Conservation (phyloP, 352 stramenopile genomes). For the Phytopythium sindhum region DNA sequence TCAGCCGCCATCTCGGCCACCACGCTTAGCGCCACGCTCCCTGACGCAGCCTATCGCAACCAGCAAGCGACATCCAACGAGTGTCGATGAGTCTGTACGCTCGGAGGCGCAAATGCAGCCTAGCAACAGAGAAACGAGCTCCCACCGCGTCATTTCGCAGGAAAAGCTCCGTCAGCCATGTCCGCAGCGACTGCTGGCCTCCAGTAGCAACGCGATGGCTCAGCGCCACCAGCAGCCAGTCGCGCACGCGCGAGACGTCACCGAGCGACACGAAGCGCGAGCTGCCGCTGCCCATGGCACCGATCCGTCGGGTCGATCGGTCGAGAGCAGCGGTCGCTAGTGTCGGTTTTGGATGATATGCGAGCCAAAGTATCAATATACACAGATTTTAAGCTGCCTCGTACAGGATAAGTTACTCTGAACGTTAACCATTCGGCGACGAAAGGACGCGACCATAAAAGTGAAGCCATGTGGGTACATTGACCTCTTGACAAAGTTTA, state of each 20-base stretch:
- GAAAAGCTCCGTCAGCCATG: conserved; percentile 17
- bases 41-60: background rate
- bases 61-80: background rate
- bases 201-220: conserved; percentile 10
- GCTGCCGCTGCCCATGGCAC: conserved; percentile 21
- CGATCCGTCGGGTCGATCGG: background rate
- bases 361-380: background rate
- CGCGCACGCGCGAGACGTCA: conserved; percentile 22
- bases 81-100: background rate
- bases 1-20: background rate
- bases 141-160: conserved; percentile 31
- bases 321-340: background rate
- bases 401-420: background rate
- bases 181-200: conserved; percentile 6
- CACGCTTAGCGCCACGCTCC: background rate
- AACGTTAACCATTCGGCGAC: background rate
- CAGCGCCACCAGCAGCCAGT: conserved; percentile 32
- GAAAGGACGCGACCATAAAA: conserved; percentile 5
- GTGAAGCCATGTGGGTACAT: background rate
- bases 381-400: background rate
- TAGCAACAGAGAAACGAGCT: background rate
- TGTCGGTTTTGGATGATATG: background rate
- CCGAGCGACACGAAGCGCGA: conserved; percentile 27
- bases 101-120: no score
- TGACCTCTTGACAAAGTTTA: background rate